Base-by-base conservation (phyloP, 2,329 filamentous ascomycete genomes). In the Nigrospora osmanthi region DNA sequence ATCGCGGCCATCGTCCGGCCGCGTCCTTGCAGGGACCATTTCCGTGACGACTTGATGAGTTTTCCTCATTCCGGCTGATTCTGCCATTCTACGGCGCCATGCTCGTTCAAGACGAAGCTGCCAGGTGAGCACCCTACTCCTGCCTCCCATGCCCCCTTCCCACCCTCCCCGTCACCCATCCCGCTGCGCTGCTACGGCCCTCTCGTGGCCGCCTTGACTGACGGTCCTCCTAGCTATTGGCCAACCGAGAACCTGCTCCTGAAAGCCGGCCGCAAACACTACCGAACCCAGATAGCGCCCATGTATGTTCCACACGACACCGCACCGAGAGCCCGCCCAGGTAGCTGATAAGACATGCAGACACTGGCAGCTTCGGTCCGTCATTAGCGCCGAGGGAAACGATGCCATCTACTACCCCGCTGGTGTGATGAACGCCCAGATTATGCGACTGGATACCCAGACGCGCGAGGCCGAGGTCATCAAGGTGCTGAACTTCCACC, bases 281-380 rank as follows among this genome's bases (percentile, higher is more conserved):
- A 84, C 60, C 78, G 78, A 39, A 75, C 82, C 49, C 74, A 72
- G 38, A 82, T 89, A 54, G 75, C 76, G 42, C 81, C 81, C 41
- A 77, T 79, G 80, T 86, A 67, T 53, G 78, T 67, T 28, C 38
- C 42, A 40, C 45, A 37, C 46, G 46, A 43, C 42, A 46, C 41
- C 32, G 23, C 35, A 31, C 17, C 41, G 19, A 43, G 13, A 31
- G 35, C 30, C 15, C 39, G 28, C 15, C 14, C 14, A 39, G 14
- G 34, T 19, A 28, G 12, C 39, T 46, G 35, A 42, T 23, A 17
- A 13, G 43, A n/a, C 33, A 28, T 12, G 16, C 35, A 90, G 85
- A 53, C 87, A 93, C 67, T 90, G 85, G 82, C 87, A 93, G 68
- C 75, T 98, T 38, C 87, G 91, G 45, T 91, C 94, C 54, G 83